Conservation (phyloP, 306 rosid species). For the Rosa chinensis region DNA sequence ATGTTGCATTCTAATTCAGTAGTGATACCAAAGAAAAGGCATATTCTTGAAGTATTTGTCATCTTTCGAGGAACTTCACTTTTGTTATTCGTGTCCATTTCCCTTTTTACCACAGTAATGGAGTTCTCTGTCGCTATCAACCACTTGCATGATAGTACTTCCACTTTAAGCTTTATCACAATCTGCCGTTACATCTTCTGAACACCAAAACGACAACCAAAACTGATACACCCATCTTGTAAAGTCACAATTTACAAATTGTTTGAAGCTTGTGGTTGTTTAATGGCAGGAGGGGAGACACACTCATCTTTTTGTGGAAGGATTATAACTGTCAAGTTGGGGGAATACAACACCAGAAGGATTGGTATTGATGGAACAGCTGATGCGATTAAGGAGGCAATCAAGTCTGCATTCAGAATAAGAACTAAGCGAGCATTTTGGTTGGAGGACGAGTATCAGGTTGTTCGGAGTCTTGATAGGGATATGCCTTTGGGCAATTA, state of each 20-base stretch:
- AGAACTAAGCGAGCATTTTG: constrained; percentile 80
- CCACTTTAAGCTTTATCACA: neutral
- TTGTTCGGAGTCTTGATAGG: constrained; percentile 74
- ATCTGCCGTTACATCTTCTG: neutral
- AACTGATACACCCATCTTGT: neutral
- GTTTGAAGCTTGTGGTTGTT: neutral
- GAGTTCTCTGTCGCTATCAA: neutral
- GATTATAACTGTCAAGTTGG: constrained; percentile 80
- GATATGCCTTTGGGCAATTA: constrained; percentile 84
- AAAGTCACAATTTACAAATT: neutral
- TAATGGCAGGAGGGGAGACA: constrained; percentile 57
- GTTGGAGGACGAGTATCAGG: constrained; percentile 84
- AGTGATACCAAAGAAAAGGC: neutral
- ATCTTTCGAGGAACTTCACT: neutral
- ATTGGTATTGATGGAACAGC: constrained; percentile 79
- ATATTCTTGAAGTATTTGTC: neutral
- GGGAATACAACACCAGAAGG: constrained; percentile 70
- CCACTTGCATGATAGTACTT: neutral
- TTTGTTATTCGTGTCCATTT: constrained; percentile 1
- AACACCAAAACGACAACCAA: neutral
- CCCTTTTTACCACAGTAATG: neutral
- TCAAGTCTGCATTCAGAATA: constrained; percentile 71
- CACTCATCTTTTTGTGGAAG: constrained; percentile 66
- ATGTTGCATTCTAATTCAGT: neutral
- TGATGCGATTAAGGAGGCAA: constrained; percentile 79